Evolutionary conservation across 2,329 filamentous ascomycete genomes (phyloP), one percentile per base, ranked within the genome.

Genomic region (Trichoderma atroviride): DNA sequence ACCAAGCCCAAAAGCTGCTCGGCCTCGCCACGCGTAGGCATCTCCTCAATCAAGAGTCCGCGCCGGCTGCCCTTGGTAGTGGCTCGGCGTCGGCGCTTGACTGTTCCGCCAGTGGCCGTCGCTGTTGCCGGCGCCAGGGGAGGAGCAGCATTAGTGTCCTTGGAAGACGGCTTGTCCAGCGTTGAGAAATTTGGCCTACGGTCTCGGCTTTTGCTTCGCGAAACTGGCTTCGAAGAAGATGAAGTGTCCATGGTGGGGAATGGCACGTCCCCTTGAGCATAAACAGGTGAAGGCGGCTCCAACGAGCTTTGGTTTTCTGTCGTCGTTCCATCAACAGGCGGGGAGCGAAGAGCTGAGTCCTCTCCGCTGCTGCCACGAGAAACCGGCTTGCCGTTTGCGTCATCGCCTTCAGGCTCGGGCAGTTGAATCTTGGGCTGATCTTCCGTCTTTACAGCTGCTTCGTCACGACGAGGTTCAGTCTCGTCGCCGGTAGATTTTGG

Each of bases 1-100:
- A 96, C 87, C 82, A 96, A 82, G 72, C 88, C 87, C 73, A 97
- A 83, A 73, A 98, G 81, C 74, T 92, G 91, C 78, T 97, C 94
- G 1, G 94, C 92, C 73, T 96, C 92, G 6, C 87, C 86, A 67
- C 88, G 88, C 33, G 87, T 86, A 65, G 97, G 85, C 73, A 97
- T 83, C 63, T 97, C 93, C 71, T 97, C 94, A 1, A 85, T 85
- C 67, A 86, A 83, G 73, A 90, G 88, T 1, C 88, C 88, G 53
- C 88, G 86, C 37, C 87, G 87, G 74, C 88, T 91, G 70, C 87
- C 86, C 80, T 88, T 91, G 50, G 92, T 94, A 33, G 89, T 91
- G 1, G 88, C 89, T 37, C 92, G 86, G 58, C 91, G 86, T 56
- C 91, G 86, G 59, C 87, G 85, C 76, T 84, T 89, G 68, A 87